Evolutionary conservation across 352 stramenopile species (phyloP).

Genomic region (Halophytophthora polymorphica): DNA sequence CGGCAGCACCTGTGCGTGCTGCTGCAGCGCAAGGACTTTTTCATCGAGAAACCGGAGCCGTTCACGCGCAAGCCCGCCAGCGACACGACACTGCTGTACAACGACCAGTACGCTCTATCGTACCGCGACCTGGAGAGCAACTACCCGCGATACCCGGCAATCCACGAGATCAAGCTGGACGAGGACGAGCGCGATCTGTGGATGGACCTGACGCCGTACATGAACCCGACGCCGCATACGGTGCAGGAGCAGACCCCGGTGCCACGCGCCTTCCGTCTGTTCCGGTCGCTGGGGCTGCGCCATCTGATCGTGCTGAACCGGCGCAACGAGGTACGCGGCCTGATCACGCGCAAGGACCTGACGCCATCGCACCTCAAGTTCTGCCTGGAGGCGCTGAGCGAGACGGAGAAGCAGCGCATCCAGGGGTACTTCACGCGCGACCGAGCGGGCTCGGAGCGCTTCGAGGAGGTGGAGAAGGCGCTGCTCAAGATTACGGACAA

Average conservation of each 20-base stretch:
- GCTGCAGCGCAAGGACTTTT: slow-evolving; percentile 85
- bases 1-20: slow-evolving; percentile 74
- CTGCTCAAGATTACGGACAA: slow-evolving; percentile 83
- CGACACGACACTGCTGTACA: slow-evolving; percentile 82
- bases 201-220: slow-evolving; percentile 97
- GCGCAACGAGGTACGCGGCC: slow-evolving; percentile 84
- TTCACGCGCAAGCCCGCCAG: slow-evolving; percentile 73
- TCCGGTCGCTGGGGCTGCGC: slow-evolving; percentile 95
- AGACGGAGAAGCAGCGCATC: slow-evolving; percentile 80
- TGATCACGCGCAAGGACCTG: slow-evolving; percentile 88
- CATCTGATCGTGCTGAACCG: slow-evolving; percentile 93
- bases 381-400: slow-evolving; percentile 72
- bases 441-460: slow-evolving; percentile 61
- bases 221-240: slow-evolving; percentile 95
- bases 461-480: slow-evolving; percentile 82
- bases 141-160: slow-evolving; percentile 72
- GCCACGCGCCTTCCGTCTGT: slow-evolving; percentile 94
- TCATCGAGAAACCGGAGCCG: slow-evolving; percentile 70
- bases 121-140: slow-evolving; percentile 84
- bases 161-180: slow-evolving; percentile 88
- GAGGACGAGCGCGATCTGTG: slow-evolving; percentile 86
- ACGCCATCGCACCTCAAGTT: slow-evolving; percentile 79
- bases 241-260: slow-evolving; percentile 95
- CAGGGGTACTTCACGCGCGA: slow-evolving; percentile 83
- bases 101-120: slow-evolving; percentile 83